Evolutionary conservation across 192 early-diverging fungal species (phyloP).

Genomic region (Coemansia sp.): DNA sequence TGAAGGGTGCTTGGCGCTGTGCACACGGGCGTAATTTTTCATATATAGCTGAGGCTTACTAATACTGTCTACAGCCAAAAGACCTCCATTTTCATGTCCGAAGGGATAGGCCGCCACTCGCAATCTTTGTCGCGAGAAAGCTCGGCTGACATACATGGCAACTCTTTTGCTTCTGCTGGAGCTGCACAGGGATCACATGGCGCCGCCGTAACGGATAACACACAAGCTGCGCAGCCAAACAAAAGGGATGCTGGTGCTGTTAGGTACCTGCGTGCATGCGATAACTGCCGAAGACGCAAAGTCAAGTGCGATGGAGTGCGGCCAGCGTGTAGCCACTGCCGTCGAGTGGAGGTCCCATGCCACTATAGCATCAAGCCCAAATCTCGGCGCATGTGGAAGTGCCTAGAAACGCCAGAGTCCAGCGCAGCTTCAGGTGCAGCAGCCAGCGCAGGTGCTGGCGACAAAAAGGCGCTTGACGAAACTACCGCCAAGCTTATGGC

Average conservation of each 20-base stretch:
- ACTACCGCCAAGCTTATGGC: constrained; percentile 43
- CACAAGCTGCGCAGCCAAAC: not conserved
- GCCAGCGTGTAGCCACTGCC: constrained; percentile 47
- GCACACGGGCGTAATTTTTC: too few relatives aligned
- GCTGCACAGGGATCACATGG: not conserved
- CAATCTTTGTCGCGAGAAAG: constrained; percentile 27
- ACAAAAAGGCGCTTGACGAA: constrained; percentile 17
- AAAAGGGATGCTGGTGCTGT: not conserved
- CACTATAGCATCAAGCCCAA: constrained; percentile 55
- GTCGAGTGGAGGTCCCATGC: constrained; percentile 37
- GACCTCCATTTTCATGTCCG: not conserved
- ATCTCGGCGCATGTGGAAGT: constrained; percentile 52
- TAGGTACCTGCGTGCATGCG: constrained; percentile 49
- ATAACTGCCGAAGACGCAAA: constrained; percentile 52
- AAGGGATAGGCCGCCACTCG: constrained; percentile 3
- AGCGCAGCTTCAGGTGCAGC: not conserved
- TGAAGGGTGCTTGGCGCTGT: too few relatives aligned
- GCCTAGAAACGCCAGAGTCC: constrained; percentile 27
- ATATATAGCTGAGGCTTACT: too few relatives aligned
- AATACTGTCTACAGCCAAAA: too few relatives aligned
- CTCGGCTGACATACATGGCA: constrained; percentile 14
- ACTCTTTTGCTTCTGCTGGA: not conserved
- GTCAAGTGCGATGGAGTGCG: constrained; percentile 51
- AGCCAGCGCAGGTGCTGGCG: not conserved
- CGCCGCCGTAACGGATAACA: not conserved